These are phyloP conservation scores for Pseudogymnoascus sp. DNA, from an alignment of 2,329 filamentous ascomycete genomes.

Conservation along the genomic window DNA sequence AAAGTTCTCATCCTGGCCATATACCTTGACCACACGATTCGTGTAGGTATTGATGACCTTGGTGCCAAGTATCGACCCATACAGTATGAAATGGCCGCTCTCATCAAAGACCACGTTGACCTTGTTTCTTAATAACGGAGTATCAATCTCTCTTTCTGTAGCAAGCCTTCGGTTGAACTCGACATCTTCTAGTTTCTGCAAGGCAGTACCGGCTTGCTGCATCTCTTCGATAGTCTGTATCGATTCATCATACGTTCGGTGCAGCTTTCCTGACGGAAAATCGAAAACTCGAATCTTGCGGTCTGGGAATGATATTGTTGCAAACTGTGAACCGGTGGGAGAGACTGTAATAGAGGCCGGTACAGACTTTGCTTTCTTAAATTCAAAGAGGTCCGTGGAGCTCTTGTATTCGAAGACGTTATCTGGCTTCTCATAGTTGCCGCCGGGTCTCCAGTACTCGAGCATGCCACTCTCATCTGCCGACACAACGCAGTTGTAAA, in stretches of 20 bases:
- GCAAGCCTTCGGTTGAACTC: constrained; percentile 88
- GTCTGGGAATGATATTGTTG: constrained; percentile 85
- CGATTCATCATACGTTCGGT: constrained; percentile 92
- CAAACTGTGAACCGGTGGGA: constrained; percentile 78
- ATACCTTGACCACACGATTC: constrained; percentile 84
- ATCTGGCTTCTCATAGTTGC: constrained; percentile 81
- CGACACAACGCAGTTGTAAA: constrained; percentile 85
- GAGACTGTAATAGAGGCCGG: constrained; percentile 80
- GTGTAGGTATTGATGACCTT: constrained; percentile 96
- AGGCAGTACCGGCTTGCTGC: constrained; percentile 85
- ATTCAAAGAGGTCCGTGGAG: constrained; percentile 89
- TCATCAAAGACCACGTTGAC: constrained; percentile 93
- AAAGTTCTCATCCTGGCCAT: constrained; percentile 83
- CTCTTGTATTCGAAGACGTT: constrained; percentile 92
- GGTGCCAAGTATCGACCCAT: constrained; percentile 83
- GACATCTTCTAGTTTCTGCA: constrained; percentile 76
- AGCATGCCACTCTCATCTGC: constrained; percentile 87
- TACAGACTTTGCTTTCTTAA: constrained; percentile 88
- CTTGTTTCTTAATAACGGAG: constrained; percentile 58
- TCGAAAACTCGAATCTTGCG: constrained; percentile 91
- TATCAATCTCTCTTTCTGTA: constrained; percentile 79
- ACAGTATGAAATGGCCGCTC: constrained; percentile 89
- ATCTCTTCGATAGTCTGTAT: constrained; percentile 83
- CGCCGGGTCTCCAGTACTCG: constrained; percentile 87
- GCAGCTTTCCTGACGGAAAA: constrained; percentile 79